A percentile compares a stretch with the other conserved stretches of the same genome.
phyloP scores from a whole-genome alignment of 176 grass and related monocot genomes.

The Melocanna baccifera region DNA sequence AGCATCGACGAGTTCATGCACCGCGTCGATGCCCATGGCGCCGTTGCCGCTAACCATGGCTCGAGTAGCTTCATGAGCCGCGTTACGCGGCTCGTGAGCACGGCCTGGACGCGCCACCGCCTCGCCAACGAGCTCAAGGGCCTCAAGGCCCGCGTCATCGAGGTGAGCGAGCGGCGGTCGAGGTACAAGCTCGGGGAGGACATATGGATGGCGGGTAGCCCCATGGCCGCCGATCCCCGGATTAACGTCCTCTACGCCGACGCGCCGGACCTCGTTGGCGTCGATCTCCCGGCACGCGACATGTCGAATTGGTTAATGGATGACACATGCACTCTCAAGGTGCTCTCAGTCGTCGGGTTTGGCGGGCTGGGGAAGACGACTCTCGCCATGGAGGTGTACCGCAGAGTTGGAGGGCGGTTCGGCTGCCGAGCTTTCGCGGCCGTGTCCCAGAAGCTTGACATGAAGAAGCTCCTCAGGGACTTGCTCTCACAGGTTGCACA shows the following conservation, averaged over 20 bases:
- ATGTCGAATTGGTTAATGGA: background rate
- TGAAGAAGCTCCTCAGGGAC: slow-evolving; percentile 19
- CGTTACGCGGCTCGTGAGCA: background rate
- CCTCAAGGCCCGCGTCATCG: background rate
- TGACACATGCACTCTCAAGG: background rate
- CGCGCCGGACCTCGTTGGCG: too few species aligned
- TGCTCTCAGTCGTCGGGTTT: slow-evolving; percentile 12
- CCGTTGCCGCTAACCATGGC: fast-evolving
- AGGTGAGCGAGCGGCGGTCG: slow-evolving; percentile 9
- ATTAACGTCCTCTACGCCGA: too few species aligned
- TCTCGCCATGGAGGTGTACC: slow-evolving; percentile 24
- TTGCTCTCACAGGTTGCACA: slow-evolving; percentile 1
- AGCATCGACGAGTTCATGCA: slow-evolving; percentile 24
- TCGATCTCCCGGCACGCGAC: too few species aligned
- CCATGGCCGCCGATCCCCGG: background rate
- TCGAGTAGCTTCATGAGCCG: background rate
- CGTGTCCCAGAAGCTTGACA: slow-evolving; percentile 13
- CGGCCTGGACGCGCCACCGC: background rate
- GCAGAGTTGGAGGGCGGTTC: background rate
- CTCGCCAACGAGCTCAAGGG: background rate
- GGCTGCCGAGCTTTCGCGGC: background rate
- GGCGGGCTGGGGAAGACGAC: slow-evolving; percentile 24
- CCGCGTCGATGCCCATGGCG: background rate
- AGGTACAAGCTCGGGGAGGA: background rate
- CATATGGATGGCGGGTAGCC: background rate